These are phyloP conservation scores for Rhizophagus prolifer DNA, from an alignment of 192 early-diverging fungal species.

Conservation along the genomic window DNA sequence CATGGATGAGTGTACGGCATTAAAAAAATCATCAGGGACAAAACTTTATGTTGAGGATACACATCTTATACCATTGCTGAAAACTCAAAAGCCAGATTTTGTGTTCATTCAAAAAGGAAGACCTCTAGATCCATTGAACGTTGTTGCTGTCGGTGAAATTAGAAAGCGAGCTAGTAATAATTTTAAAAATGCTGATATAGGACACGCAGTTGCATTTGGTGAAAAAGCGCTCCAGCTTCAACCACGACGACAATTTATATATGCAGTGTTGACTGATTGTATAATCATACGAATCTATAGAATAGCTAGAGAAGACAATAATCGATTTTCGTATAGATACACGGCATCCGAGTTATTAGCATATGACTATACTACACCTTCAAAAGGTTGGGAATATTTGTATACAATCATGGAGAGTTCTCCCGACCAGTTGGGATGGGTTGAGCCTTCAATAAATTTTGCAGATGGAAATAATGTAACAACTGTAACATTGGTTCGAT, in stretches of 20 bases:
- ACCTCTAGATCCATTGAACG: slow-evolving; percentile 5
- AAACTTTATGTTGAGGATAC: slow-evolving; percentile 9
- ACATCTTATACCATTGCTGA: not conserved
- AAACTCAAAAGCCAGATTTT: slow-evolving; percentile 24
- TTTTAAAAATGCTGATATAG: slow-evolving; percentile 19
- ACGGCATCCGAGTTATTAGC: not conserved
- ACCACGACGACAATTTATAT: slow-evolving; percentile 15
- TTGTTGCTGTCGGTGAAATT: slow-evolving; percentile 7
- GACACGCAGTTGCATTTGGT: slow-evolving; percentile 15
- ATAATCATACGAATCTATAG: not conserved
- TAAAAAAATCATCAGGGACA: not conserved
- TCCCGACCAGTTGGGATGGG: not conserved
- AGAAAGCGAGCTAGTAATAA: not conserved
- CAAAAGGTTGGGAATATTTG: slow-evolving; percentile 14
- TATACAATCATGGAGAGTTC: slow-evolving; percentile 7
- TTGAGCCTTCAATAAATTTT: slow-evolving; percentile 16
- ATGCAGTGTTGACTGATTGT: slow-evolving; percentile 9
- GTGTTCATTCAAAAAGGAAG: not conserved
- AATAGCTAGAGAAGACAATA: not conserved
- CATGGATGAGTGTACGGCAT: not conserved
- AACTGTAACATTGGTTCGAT: slow-evolving; percentile 4
- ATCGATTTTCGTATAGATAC: no score
- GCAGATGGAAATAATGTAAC: no score
- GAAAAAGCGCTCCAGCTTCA: slow-evolving; percentile 21
- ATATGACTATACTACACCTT: not conserved